Percentiles rank a stretch among this genome's conserved stretches.
phyloP scores from a whole-genome alignment of 495 filamentous ascomycete genomes.

The Astrocystis sublimbata region DNA sequence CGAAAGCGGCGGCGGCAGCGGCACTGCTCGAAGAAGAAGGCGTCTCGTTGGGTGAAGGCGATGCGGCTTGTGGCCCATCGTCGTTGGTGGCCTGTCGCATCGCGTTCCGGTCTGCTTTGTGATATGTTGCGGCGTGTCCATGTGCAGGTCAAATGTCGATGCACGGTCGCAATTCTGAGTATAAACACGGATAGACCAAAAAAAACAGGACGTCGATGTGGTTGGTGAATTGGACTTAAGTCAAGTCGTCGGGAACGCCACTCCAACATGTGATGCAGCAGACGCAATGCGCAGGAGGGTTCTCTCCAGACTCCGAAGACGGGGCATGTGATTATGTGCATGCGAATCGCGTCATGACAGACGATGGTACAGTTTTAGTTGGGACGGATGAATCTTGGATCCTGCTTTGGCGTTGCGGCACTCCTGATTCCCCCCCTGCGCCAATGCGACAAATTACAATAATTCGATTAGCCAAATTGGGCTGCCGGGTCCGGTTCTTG shows the following conservation, averaged over 20 bases:
- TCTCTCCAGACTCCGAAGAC: neutral
- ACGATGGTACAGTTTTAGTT: neutral
- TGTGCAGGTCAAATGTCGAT: neutral
- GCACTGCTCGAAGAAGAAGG: conserved; percentile 27
- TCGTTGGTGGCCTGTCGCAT: neutral
- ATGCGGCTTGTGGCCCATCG: neutral
- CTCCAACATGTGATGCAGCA: neutral
- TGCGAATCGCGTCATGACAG: conserved; percentile 4
- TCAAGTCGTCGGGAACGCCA: neutral
- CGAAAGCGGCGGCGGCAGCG: conserved; percentile 39
- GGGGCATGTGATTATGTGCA: neutral
- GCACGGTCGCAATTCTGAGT: neutral
- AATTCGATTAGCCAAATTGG: neutral
- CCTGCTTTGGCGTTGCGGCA: no score
- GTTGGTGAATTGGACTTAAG: neutral
- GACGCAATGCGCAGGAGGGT: no score
- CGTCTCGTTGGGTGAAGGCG: neutral
- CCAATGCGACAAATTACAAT: no score
- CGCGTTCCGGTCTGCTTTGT: neutral
- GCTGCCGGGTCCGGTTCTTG: neutral
- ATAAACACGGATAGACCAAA: neutral
- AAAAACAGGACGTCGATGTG: neutral
- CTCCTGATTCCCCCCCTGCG: neutral
- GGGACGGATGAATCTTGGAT: neutral
- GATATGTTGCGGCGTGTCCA: neutral